Conservation (phyloP, 306 rosid genomes). For the Chamaecrista fasciculata region DNA sequence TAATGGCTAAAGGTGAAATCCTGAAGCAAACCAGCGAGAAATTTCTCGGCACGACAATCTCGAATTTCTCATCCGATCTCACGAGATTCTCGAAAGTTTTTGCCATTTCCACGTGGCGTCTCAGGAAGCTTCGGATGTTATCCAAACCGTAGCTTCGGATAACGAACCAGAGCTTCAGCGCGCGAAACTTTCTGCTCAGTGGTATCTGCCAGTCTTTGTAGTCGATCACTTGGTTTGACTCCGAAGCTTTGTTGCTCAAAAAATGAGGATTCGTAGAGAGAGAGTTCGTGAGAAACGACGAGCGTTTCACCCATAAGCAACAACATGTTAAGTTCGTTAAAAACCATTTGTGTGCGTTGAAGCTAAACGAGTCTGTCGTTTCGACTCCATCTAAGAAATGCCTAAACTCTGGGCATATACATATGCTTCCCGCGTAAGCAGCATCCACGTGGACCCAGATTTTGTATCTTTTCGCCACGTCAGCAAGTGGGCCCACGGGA, state of each 20-base stretch:
- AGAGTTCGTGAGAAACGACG: slow-evolving; percentile 27
- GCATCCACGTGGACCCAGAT: slow-evolving; percentile 75
- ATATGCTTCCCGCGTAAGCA: slow-evolving; percentile 59
- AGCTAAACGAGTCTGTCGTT: slow-evolving; percentile 45
- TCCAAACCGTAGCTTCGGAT: slow-evolving; percentile 53
- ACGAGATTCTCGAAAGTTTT: slow-evolving; percentile 46
- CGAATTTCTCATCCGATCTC: slow-evolving; percentile 50
- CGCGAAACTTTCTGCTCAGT: slow-evolving; percentile 48
- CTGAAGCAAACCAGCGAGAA: slow-evolving; percentile 56
- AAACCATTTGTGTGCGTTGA: slow-evolving; percentile 69
- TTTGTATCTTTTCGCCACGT: slow-evolving; percentile 40
- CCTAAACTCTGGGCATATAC: slow-evolving; percentile 66
- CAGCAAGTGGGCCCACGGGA: slow-evolving; percentile 39
- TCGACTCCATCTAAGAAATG: slow-evolving; percentile 47
- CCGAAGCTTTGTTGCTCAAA: slow-evolving; percentile 48
- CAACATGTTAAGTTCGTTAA: slow-evolving; percentile 47
- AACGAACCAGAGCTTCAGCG: slow-evolving; percentile 53
- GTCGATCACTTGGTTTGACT: slow-evolving; percentile 51
- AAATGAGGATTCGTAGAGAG: slow-evolving; percentile 42
- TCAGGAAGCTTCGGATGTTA: slow-evolving; percentile 44
- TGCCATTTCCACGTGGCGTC: slow-evolving; percentile 53
- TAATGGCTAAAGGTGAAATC: slow-evolving; percentile 39
- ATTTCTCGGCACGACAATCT: slow-evolving; percentile 39
- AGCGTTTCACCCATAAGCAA: slow-evolving; percentile 57
- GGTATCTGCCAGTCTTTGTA: slow-evolving; percentile 66